Conservation (phyloP, 495 filamentous ascomycete genomes). For the Staphylotrichum longicolle region DNA sequence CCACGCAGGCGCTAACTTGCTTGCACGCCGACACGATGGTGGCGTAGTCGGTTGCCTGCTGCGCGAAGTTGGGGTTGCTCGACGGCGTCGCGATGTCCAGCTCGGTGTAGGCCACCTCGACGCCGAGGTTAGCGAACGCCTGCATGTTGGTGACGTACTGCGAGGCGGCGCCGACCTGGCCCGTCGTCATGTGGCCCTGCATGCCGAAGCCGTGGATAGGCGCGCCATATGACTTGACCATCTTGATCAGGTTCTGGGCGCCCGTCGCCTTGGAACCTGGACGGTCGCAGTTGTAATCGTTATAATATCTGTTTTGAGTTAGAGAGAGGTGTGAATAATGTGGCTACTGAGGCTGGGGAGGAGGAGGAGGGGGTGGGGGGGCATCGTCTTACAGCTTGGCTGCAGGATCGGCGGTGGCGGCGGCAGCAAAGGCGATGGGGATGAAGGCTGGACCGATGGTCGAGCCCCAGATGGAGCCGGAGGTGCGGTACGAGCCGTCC, state of each 20-base stretch:
- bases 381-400: conserved; percentile 68
- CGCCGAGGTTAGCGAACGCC: conserved; percentile 47
- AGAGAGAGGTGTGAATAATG: too few species aligned
- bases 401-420: conserved; percentile 52
- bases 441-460: conserved; percentile 57
- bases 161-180: conserved; percentile 45
- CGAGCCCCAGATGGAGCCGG: conserved; percentile 50
- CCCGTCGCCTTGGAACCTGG: conserved; percentile 36
- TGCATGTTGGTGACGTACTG: conserved; percentile 49
- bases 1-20: conserved; percentile 56
- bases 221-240: conserved; percentile 50
- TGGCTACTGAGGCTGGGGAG: too few species aligned
- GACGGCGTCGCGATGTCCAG: conserved; percentile 53
- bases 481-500: conserved; percentile 44
- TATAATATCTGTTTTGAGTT: too few species aligned
- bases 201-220: conserved; percentile 65
- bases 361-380: too few species aligned
- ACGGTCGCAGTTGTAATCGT: conserved; percentile 65
- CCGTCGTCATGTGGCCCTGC: conserved; percentile 60
- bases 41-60: conserved; percentile 45
- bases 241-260: conserved; percentile 53
- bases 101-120: conserved; percentile 62
- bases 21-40: conserved; percentile 47
- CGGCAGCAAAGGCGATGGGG: conserved; percentile 53
- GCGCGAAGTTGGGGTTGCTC: conserved; percentile 44